Conservation (phyloP, 306 rosid species). For the Pterocarpus macrocarpus region DNA sequence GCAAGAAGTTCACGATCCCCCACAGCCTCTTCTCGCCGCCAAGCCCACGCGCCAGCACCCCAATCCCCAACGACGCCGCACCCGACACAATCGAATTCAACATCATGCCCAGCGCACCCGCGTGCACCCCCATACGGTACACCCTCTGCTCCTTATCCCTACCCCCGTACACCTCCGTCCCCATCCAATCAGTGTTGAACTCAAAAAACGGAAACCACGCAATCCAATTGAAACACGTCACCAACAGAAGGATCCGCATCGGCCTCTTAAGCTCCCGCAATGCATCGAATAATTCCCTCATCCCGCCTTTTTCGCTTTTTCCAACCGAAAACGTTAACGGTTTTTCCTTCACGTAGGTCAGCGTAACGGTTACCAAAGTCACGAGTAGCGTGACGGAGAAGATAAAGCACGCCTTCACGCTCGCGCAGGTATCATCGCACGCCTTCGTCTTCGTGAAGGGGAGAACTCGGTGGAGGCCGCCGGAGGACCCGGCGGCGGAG, state of each 20-base stretch:
- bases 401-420: slow-evolving; percentile 70
- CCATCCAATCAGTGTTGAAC: slow-evolving; percentile 82
- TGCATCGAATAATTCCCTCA: slow-evolving; percentile 28
- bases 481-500: slow-evolving; percentile 64
- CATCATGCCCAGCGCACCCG: slow-evolving; percentile 65
- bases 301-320: not conserved
- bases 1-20: slow-evolving; percentile 65
- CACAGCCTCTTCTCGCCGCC: slow-evolving; percentile 66
- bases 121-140: slow-evolving; percentile 62
- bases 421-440: slow-evolving; percentile 69
- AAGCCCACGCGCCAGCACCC: slow-evolving; percentile 47
- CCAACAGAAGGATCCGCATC: slow-evolving; percentile 63
- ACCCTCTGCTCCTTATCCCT: slow-evolving; percentile 23
- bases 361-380: slow-evolving; percentile 11
- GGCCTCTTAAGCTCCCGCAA: slow-evolving; percentile 55
- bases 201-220: slow-evolving; percentile 76
- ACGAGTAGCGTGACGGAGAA: slow-evolving; percentile 54
- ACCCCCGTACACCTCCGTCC: slow-evolving; percentile 72
- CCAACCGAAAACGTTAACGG: not conserved
- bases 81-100: slow-evolving; percentile 65
- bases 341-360: slow-evolving; percentile 53
- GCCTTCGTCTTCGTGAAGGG: slow-evolving; percentile 65
- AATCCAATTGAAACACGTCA: slow-evolving; percentile 74
- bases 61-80: slow-evolving; percentile 52
- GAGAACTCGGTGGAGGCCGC: slow-evolving; percentile 43